Evolutionary conservation across 139 green algal genomes (phyloP).

Genomic region (Microglena sp.): DNA sequence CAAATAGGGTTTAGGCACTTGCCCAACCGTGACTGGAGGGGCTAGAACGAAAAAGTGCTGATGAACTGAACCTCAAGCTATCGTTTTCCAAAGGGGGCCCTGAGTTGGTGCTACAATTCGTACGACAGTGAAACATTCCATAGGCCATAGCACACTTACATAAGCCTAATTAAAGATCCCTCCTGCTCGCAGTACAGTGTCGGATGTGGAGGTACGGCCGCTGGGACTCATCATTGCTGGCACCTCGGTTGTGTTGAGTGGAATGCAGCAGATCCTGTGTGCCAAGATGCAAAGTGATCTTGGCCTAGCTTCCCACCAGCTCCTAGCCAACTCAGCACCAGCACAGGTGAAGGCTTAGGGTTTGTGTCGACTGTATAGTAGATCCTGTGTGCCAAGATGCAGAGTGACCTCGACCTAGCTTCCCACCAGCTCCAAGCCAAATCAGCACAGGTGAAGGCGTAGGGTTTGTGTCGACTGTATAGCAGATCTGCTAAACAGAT

Average conservation of each 20-base stretch:
- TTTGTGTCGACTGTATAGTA: no score
- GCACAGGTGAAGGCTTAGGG: slow-evolving; percentile 46
- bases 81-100: no score
- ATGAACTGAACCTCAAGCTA: no score
- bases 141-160: no score
- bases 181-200: slow-evolving; percentile 67
- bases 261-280: slow-evolving; percentile 91
- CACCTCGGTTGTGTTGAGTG: slow-evolving; percentile 66
- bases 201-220: slow-evolving; percentile 50
- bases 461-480: no score
- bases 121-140: no score
- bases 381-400: slow-evolving; percentile 79
- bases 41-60: no score
- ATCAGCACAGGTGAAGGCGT: slow-evolving; percentile 58
- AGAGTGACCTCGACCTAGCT: slow-evolving; percentile 68
- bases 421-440: slow-evolving; percentile 76
- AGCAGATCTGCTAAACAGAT: no score
- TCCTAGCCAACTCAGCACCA: slow-evolving; percentile 76
- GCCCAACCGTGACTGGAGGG: no score
- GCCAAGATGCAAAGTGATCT: slow-evolving; percentile 74
- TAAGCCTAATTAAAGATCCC: no score
- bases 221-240: slow-evolving; percentile 64
- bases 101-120: no score
- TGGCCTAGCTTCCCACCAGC: slow-evolving; percentile 64
- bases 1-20: no score